These are phyloP conservation scores for Cutaneotrichosporon spelunceum DNA, from an alignment of 1,284 basidiomycete species.

Conservation along the genomic window DNA sequence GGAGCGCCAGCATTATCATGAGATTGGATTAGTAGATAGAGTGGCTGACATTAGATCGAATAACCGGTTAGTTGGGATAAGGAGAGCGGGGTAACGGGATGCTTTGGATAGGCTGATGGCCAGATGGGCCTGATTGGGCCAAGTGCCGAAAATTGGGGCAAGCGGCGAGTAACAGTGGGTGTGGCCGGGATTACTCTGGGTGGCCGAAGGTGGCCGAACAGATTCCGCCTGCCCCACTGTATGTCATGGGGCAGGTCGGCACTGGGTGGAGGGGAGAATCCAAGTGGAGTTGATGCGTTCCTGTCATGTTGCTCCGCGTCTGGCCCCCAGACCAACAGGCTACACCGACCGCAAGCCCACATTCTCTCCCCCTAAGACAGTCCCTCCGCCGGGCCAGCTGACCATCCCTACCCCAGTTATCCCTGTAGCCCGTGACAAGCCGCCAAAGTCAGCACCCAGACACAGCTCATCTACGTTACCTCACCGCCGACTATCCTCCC, in stretches of 20 bases:
- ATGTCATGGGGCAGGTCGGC: background rate
- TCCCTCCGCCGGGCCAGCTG: too few relatives aligned
- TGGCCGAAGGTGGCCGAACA: background rate
- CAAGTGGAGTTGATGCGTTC: background rate
- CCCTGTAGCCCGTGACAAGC: too few relatives aligned
- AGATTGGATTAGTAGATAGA: background rate
- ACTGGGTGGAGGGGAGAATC: background rate
- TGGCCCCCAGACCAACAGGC: too few relatives aligned
- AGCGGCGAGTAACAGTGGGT: background rate
- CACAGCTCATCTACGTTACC: too few relatives aligned
- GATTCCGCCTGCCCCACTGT: slow-evolving; percentile 1
- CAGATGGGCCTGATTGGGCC: background rate
- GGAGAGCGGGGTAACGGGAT: too few relatives aligned
- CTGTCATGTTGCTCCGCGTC: too few relatives aligned
- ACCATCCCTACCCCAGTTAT: too few relatives aligned
- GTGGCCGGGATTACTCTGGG: background rate
- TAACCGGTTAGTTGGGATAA: background rate
- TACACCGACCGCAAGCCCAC: too few relatives aligned
- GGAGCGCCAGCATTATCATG: background rate
- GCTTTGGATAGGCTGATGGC: background rate
- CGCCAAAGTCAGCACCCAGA: too few relatives aligned
- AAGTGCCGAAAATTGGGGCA: background rate
- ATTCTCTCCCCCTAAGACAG: too few relatives aligned
- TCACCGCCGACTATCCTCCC: too few relatives aligned
- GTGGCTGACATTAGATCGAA: background rate